Evolutionary conservation across 169 alveolate species (phyloP).

Genomic region (Eimeria acervulina): DNA sequence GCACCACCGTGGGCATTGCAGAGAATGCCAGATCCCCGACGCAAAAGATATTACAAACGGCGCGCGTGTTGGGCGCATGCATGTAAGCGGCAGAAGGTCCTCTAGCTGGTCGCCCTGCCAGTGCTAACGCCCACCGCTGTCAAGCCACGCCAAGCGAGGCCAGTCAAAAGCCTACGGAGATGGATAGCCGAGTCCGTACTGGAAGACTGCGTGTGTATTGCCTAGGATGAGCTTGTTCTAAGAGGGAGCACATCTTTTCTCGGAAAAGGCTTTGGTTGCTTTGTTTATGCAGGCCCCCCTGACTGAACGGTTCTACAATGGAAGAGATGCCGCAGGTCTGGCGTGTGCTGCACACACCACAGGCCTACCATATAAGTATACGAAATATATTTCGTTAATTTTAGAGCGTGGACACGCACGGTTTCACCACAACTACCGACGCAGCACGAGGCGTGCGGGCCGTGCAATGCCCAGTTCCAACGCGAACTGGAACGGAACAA

Average conservation of each 20-base stretch:
- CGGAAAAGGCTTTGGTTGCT: neutral
- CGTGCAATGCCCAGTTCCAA: neutral
- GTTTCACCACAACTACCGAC: neutral
- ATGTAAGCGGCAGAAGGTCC: neutral
- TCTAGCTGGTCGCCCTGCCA: neutral
- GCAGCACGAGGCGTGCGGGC: neutral
- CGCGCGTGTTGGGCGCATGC: neutral
- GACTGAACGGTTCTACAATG: too few species aligned
- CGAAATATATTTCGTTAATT: neutral
- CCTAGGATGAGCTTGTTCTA: neutral
- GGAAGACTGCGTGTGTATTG: neutral
- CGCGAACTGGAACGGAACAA: neutral
- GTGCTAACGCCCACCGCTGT: neutral
- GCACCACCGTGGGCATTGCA: slow-evolving; percentile 5
- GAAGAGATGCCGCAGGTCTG: neutral
- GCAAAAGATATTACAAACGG: neutral
- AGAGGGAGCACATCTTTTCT: neutral
- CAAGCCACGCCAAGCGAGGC: neutral
- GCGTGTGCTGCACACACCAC: neutral
- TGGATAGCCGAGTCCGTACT: neutral
- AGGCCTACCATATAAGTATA: neutral
- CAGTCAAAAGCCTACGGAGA: neutral
- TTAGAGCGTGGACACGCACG: neutral
- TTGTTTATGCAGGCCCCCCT: neutral
- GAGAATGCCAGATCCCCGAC: neutral